Conservation (phyloP, 2,329 filamentous ascomycete species). For the Zopfia rhizophila region DNA sequence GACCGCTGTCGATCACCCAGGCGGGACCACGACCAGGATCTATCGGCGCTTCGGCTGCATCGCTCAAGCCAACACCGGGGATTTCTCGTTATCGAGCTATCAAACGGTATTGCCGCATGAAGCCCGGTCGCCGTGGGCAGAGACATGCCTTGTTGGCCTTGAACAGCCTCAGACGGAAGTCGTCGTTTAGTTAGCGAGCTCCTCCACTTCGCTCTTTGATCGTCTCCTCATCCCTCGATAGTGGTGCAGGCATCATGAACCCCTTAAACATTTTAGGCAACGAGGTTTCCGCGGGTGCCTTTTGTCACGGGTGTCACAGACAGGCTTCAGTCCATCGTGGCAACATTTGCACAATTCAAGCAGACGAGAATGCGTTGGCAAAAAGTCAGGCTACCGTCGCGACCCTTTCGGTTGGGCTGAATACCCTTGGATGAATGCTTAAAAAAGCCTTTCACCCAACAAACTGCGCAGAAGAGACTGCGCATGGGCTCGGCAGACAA, state of each 20-base stretch:
- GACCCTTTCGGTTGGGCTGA: too few species aligned
- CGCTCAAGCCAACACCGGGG: conserved; percentile 46
- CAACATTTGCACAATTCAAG: too few species aligned
- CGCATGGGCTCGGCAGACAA: too few species aligned
- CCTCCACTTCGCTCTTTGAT: conserved; percentile 5
- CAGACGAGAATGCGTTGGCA: too few species aligned
- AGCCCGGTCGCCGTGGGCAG: conserved; percentile 45
- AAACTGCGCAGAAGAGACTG: too few species aligned
- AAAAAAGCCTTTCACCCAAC: too few species aligned
- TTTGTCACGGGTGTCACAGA: too few species aligned
- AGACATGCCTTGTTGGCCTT: conserved; percentile 15
- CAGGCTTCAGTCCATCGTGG: too few species aligned
- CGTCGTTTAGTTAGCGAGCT: conserved; percentile 10
- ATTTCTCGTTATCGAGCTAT: conserved; percentile 47
- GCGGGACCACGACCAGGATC: conserved; percentile 45
- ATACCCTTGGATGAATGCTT: too few species aligned
- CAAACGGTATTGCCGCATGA: conserved; percentile 43
- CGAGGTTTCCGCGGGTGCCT: too few species aligned
- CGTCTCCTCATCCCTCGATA: conserved; percentile 12
- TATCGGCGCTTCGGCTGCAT: conserved; percentile 49
- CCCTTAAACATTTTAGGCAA: conserved; percentile 13
- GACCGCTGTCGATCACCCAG: conserved; percentile 50
- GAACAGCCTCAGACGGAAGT: conserved; percentile 14
- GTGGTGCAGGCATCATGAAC: conserved; percentile 6
- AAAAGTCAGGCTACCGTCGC: too few species aligned